These are phyloP conservation scores for Phlebiopsis flavidoalba DNA, from an alignment of 768 basidiomycete genomes.

Conservation along the genomic window DNA sequence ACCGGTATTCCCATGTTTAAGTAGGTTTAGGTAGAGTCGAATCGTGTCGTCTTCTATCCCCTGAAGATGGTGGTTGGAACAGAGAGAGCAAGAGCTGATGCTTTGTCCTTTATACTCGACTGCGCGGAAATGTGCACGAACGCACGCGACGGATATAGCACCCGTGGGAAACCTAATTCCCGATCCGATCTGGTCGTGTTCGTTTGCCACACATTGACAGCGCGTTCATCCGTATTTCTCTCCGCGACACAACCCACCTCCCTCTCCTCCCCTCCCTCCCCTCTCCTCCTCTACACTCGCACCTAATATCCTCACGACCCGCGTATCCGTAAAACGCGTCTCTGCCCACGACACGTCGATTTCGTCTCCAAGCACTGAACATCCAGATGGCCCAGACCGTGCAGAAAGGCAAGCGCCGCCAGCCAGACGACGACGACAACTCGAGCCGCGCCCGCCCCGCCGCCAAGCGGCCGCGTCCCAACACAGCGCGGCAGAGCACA, in stretches of 20 bases:
- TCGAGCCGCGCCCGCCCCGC: constrained; percentile 36
- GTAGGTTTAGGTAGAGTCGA: background rate
- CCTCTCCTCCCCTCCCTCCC: too few species aligned
- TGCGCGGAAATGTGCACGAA: background rate
- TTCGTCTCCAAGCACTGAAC: background rate
- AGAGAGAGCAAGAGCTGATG: background rate
- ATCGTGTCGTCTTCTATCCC: background rate
- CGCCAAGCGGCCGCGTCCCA: constrained; percentile 43
- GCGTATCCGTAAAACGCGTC: background rate
- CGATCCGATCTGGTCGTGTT: background rate
- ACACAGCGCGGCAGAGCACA: constrained; percentile 83
- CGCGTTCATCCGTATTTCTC: background rate
- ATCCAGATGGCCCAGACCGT: constrained; percentile 67
- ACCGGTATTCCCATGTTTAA: constrained; percentile 24
- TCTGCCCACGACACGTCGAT: background rate
- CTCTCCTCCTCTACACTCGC: background rate
- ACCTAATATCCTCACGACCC: background rate
- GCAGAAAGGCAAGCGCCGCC: constrained; percentile 47
- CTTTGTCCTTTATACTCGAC: background rate
- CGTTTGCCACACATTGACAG: background rate
- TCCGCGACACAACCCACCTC: background rate
- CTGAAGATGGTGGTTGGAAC: background rate
- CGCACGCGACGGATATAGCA: background rate
- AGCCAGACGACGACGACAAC: constrained; percentile 24
- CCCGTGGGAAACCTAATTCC: background rate